Base-by-base conservation (phyloP, 495 filamentous ascomycete genomes). In the Cladorrhinum samala region DNA sequence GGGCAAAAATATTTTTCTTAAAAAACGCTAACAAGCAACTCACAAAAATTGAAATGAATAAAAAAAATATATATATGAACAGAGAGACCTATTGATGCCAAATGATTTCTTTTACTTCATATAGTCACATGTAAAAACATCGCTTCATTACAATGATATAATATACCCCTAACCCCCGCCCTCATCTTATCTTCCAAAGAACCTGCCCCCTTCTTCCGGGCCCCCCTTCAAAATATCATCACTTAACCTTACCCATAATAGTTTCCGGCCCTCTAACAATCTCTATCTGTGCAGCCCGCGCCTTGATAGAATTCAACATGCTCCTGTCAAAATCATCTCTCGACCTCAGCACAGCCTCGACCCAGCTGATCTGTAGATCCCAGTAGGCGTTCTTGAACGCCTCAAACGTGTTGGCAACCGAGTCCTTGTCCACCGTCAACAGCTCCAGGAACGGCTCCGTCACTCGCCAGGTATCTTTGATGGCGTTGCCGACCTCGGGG, bases 331-430 rank as follows among this genome's bases (percentile, higher is more conserved):
- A 96, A 69, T 99, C 93, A 69, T 99, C 93, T 52, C 93, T 72
- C 2, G 83, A 73, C 68, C 90, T 77, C 51, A 99, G 65, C 54
- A 95, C 93, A 17, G 87, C 83, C 74, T 99, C 93, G n/a, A 97
- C 91, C 93, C 93, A 99, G 23, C 83, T 84, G 47, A 96, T 81
- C 69, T 92, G 89, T 62, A 96, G 74, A 70, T 99, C 93, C 92
- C 91, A 96, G 65, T 95, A 95, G 52, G 83, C 77, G 27, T 72
- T 67, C 74, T 95, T 96, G 70, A 97, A 90, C 14, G 74, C 72
- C 58, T 87, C 88, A 58, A 95, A 97, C 6, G 87, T 83, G 23
- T 81, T 78, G 2, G 88, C 82, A 4, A 96, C 69, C 14, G 68
- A 68, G 5, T 81, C 74, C 72, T 93, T 99, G 20, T 92, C 86